These are phyloP conservation scores for Excoecaria agallocha DNA, from an alignment of 345 rosid species.

Conservation along the genomic window DNA sequence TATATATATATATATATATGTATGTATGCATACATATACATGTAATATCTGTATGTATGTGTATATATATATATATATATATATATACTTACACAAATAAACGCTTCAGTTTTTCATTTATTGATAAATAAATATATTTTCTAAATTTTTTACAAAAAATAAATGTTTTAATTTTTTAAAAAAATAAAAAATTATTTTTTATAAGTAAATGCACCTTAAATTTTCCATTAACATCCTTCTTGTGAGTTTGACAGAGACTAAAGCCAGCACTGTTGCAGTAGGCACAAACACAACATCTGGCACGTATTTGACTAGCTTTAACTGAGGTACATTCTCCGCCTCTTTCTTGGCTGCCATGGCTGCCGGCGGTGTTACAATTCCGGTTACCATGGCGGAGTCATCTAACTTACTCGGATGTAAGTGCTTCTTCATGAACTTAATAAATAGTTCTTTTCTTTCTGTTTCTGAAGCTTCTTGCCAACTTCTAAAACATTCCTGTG, in stretches of 20 bases:
- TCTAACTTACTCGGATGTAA: conserved; percentile 57
- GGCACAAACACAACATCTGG: conserved; percentile 91
- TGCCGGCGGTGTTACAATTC: conserved; percentile 69
- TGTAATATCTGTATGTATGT: too few relatives aligned
- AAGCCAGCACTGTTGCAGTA: conserved; percentile 49
- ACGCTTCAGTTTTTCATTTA: too few relatives aligned
- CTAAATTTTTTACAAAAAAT: too few relatives aligned
- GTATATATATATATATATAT: too few relatives aligned
- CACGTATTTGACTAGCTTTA: conserved; percentile 50
- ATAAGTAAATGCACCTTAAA: too few relatives aligned
- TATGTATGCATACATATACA: too few relatives aligned
- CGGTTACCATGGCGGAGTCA: conserved; percentile 50
- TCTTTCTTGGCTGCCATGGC: conserved; percentile 89
- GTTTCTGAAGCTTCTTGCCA: conserved; percentile 39
- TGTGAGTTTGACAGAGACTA: conserved; percentile 66
- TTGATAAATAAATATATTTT: too few relatives aligned
- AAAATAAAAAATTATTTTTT: too few relatives aligned
- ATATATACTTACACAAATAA: too few relatives aligned
- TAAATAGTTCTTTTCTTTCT: conserved; percentile 40
- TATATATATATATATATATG: too few relatives aligned
- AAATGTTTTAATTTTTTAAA: too few relatives aligned
- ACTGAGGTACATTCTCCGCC: conserved; percentile 73
- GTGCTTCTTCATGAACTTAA: conserved; percentile 38
- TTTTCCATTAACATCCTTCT: conserved; percentile 46
- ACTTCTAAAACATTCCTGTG: conserved; percentile 38